Evolutionary conservation across 1,284 basidiomycete species (phyloP).

Genomic region (Tilletia walkeri): DNA sequence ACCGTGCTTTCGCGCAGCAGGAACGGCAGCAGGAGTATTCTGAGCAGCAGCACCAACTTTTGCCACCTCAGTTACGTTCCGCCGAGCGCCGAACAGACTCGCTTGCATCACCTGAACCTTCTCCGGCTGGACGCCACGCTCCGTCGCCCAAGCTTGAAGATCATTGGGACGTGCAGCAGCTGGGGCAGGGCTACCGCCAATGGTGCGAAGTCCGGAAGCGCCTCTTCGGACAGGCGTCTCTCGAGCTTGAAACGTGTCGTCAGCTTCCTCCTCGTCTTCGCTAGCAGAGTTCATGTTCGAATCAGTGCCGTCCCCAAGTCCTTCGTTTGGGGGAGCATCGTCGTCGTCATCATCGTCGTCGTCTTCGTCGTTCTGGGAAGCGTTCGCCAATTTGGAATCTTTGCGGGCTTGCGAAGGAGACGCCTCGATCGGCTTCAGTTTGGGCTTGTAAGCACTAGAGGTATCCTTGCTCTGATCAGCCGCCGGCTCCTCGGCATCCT

Average conservation of each 20-base stretch:
- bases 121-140: constrained; percentile 33
- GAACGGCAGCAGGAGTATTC: not conserved
- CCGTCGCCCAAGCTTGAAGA: not conserved
- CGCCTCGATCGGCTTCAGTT: constrained; percentile 11
- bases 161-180: not conserved
- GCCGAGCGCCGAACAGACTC: constrained; percentile 50
- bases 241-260: not conserved
- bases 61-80: too few species aligned
- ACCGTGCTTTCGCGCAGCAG: not conserved
- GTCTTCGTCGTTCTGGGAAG: constrained; percentile 17
- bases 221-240: not conserved
- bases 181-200: constrained; percentile 26
- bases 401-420: not conserved
- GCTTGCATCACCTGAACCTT: constrained; percentile 55
- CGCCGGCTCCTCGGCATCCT: constrained; percentile 27
- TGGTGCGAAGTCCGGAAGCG: constrained; percentile 8
- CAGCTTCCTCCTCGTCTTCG: too few species aligned
- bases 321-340: too few species aligned
- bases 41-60: too few species aligned
- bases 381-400: not conserved
- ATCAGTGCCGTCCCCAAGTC: too few species aligned
- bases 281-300: too few species aligned
- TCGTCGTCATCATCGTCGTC: constrained; percentile 13
- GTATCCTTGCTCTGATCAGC: not conserved
- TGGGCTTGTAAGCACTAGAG: constrained; percentile 5